Evolutionary conservation across 179 eudicot genomes (phyloP).

Genomic region (Corrigiola litoralis): DNA sequence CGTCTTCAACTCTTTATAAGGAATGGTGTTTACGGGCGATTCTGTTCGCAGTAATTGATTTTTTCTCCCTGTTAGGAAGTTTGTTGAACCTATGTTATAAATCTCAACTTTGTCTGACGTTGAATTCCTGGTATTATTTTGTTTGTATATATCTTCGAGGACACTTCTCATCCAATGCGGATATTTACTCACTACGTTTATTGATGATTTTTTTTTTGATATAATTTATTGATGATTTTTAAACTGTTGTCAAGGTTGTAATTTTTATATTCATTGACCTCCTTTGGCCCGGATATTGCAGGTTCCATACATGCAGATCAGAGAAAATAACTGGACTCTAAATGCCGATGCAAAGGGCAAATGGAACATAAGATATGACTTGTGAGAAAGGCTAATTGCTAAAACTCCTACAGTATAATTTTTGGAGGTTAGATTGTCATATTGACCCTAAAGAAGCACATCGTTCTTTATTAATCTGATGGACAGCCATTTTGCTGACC

Average conservation of each 20-base stretch:
- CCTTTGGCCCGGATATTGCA: slow-evolving; percentile 27
- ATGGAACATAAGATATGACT: slow-evolving; percentile 78
- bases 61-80: no score
- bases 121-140: no score
- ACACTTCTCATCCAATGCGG: no score
- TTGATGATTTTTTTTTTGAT: background rate
- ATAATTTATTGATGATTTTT: background rate
- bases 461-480: slow-evolving; percentile 1
- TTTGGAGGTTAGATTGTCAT: slow-evolving; percentile 17
- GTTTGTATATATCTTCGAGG: no score
- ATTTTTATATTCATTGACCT: background rate
- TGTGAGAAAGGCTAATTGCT: slow-evolving; percentile 32
- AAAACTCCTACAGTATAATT: background rate
- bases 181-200: background rate
- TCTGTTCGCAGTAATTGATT: no score
- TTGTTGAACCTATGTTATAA: no score
- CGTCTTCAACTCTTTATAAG: no score
- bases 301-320: slow-evolving; percentile 73
- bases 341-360: slow-evolving; percentile 58
- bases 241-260: background rate
- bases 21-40: no score
- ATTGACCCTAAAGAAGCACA: background rate
- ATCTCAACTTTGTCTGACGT: no score
- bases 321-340: slow-evolving; percentile 85
- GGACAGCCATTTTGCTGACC: slow-evolving; percentile 27